Evolutionary conservation across 1,284 basidiomycete species (phyloP), one percentile per base, ranked within the genome.

Genomic region (Kalmanozyma brasiliensis): DNA sequence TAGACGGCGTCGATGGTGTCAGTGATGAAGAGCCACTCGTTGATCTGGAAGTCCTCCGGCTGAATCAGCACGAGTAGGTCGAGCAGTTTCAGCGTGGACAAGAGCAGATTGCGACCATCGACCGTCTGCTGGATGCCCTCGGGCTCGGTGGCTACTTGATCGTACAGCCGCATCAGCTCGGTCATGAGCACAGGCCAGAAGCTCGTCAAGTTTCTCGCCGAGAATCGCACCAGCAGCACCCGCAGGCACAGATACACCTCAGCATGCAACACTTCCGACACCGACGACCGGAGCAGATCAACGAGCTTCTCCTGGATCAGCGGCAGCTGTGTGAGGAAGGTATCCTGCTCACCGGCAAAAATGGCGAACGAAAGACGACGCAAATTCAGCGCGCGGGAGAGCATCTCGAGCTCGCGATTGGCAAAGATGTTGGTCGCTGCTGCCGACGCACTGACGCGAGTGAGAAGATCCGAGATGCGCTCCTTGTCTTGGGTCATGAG

Each of bases 21-120:
- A 0, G 94, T 96, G 52, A 98, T 89, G 79, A 98, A 98, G 75
- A 97, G 91, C 95, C 96, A 99, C 85, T 99, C 94, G 82, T 98
- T 92, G 71, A 97, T 91, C 84, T 98, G 96, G 83, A 98, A 99
- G 80, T 98, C 96, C 76, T 94, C 92, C 0, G 93, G 95, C 82
- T 98, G 94, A 34, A 98, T 84, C 2, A 92, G 89, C 10, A 98
- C 86, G 16, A 98, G 84, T 14, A 97, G 85, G 82, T 99, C 96
- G 23, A 98, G 84, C 78, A 96, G 91, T 83, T 98, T 98, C 84
- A 92, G 90, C 4, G 93, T 93, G 2, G 93, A 89, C 20, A 97
- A 85, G 36, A 98, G 85, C 11, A 95, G 85, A 17, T 88, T 87
- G 17, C 98, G 85, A 49, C 91, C 89, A 76, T 97, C 94, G 0